Evolutionary conservation across 345 rosid species (phyloP).

Genomic region (Citrus unshiu): DNA sequence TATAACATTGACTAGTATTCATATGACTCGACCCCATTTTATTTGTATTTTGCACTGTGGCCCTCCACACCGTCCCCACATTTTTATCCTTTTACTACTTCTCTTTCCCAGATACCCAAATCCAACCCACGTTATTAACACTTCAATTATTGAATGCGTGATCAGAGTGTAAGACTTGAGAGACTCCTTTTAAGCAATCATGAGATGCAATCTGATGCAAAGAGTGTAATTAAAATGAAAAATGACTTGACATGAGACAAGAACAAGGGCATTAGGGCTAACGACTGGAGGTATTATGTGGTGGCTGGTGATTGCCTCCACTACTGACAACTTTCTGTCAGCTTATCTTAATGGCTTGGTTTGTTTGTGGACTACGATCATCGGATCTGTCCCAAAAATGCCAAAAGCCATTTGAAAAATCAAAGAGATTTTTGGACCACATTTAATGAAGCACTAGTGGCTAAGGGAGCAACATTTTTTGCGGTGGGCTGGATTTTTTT

Average conservation of each 20-base stretch:
- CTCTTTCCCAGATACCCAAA: not conserved
- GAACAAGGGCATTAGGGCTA: constrained; percentile 12
- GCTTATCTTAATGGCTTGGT: constrained; percentile 21
- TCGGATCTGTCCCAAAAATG: constrained; percentile 31
- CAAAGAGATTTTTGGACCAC: constrained; percentile 38
- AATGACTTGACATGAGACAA: not conserved
- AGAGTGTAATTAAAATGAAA: not conserved
- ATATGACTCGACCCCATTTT: not conserved
- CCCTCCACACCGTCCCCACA: not conserved
- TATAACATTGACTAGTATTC: not conserved
- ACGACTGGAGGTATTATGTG: constrained; percentile 19
- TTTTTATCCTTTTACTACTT: not conserved
- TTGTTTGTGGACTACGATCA: constrained; percentile 47
- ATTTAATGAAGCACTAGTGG: not conserved
- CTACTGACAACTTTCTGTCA: constrained; percentile 26
- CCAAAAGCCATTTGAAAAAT: constrained; percentile 13
- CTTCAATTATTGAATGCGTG: not conserved
- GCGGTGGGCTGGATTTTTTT: too few species aligned
- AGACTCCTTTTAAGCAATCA: not conserved
- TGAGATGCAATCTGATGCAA: not conserved
- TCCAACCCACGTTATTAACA: not conserved
- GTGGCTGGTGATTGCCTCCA: constrained; percentile 22
- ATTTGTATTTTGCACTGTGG: not conserved
- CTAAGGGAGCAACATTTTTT: not conserved
- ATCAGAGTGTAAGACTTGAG: not conserved